Percentiles rank a stretch among this genome's conserved stretches.
These are phyloP conservation scores for Hanseniaspora lachancei DNA, from an alignment of 805 yeast species.

Conservation along the genomic window DNA sequence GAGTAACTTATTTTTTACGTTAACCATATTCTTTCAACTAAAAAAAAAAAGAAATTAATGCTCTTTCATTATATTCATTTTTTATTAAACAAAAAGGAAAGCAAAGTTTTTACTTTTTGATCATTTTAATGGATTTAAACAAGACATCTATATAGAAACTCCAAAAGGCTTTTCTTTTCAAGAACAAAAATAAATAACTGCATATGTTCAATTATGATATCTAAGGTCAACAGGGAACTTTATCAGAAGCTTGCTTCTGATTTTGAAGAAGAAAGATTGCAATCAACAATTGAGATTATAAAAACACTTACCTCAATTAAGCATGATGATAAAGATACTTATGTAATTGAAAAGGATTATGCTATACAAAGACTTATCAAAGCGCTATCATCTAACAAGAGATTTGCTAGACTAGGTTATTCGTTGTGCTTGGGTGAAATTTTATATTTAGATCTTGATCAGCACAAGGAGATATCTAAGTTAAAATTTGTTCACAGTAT, in stretches of 20 bases:
- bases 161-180: too few species aligned
- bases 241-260: slow-evolving; percentile 72
- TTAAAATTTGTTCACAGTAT: slow-evolving; percentile 18
- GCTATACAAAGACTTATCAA: slow-evolving; percentile 65
- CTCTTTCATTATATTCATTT: too few species aligned
- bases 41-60: too few species aligned
- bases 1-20: too few species aligned
- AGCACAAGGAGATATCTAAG: background rate
- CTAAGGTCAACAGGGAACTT: slow-evolving; percentile 51
- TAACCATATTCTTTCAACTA: too few species aligned
- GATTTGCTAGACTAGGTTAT: slow-evolving; percentile 74
- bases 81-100: too few species aligned
- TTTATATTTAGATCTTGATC: slow-evolving; percentile 28
- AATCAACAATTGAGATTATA: slow-evolving; percentile 55
- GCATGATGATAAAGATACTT: slow-evolving; percentile 24
- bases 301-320: slow-evolving; percentile 39
- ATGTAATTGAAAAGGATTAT: slow-evolving; percentile 57
- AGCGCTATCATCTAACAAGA: slow-evolving; percentile 72
- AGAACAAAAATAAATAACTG: background rate
- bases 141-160: too few species aligned
- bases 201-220: background rate
- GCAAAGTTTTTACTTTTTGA: too few species aligned
- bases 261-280: slow-evolving; percentile 53
- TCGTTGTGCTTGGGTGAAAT: slow-evolving; percentile 77
- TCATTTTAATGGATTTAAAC: too few species aligned